Base-by-base conservation (phyloP, 345 rosid species). In the Draba incana region DNA sequence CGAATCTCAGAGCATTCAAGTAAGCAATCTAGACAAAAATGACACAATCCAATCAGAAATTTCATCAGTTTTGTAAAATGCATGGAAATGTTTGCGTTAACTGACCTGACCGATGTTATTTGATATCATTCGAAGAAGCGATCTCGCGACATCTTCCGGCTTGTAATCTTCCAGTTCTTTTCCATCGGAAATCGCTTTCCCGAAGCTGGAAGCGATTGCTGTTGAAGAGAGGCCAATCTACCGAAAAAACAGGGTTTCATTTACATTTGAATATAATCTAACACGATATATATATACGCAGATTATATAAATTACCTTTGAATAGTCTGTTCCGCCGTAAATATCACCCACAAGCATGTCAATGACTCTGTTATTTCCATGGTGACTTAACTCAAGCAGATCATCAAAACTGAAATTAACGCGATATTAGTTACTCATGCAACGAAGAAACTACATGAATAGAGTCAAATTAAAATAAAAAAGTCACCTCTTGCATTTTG, bases 291-390 rank as follows among this genome's bases (percentile, higher is more conserved):
- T 10, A 35, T 27, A 13, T 4, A 23, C 20, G 10, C 2, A 7
- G 47, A 23, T 16, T 4, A 51, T 5, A 8, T 68, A 8, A 44
- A 14, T 15, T 77, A 88, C 97, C 89, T 86, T 88, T 62, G 86
- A 44, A 58, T 88, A 86, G 46, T 81, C 96, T 23, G 69, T 82
- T 79, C 92, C 93, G 62, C 97, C 96, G 56, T 85, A 91, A 49
- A 91, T 91, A 76, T 91, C 97, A n/a, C 97, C 96, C 43, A 91
- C 96, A 74, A 91, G 92, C 96, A 86, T 86, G 80, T 91, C 96
- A 64, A 91, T 71, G 4, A 81, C 87, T 81, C 92, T 86, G 84
- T 88, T 85, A 74, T 91, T 85, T 72, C 96, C 96, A 45, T 43
- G 78, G 38, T 82, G 92, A 63, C 92, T 91, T 76, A 85, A 75